Evolutionary conservation across 768 basidiomycete species (phyloP), one percentile per base, ranked within the genome.

Genomic region (Phanerodontia chrysosporium): DNA sequence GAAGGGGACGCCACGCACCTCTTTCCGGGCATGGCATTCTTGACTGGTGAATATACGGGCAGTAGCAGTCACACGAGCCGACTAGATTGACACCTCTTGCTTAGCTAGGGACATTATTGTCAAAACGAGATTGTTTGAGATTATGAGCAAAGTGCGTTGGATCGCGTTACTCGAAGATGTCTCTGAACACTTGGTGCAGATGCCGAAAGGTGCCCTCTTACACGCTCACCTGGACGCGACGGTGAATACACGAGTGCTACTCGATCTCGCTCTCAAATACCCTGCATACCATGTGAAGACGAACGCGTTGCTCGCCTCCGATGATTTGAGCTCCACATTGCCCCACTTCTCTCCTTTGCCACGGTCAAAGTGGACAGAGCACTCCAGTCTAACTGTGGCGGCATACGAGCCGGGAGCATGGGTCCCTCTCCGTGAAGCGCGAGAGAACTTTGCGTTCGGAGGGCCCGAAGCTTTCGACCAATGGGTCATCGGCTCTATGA

Each of bases 151-250:
- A 80, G 88, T 81, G 57, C 22, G 29, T 52, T 30, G 14, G 18
- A 39, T 45, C 46, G 6, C 27, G 18, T 35, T 14, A 16, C 22
- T 16, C 22, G 29, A 18, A 13, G 22, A 45, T 25, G 29, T 21
- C 24, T 39, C 49, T 55, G 35, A 42, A 46, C n/a, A 16, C 44
- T 32, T 2, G 35, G 53, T 14, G 28, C 27, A 88, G 86, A 89
- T 92, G 87, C 90, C 90, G 1, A 92, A 91, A 71, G 90, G 90
- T 42, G 87, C 80, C 0, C 75, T 92, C 3, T 74, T 92, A 14
- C 89, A 92, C 63, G 82, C 78, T 0, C 90, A 92, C 67, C 74
- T 92, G n/a, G 88, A 89, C 65, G 85, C 87, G 21, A 87, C 83
- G 0, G 85, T 89, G 24, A 81, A 86, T 54, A 78, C 76, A 0